phyloP scores from a whole-genome alignment of 441 rosid species.

The Populus trichocarpa region DNA sequence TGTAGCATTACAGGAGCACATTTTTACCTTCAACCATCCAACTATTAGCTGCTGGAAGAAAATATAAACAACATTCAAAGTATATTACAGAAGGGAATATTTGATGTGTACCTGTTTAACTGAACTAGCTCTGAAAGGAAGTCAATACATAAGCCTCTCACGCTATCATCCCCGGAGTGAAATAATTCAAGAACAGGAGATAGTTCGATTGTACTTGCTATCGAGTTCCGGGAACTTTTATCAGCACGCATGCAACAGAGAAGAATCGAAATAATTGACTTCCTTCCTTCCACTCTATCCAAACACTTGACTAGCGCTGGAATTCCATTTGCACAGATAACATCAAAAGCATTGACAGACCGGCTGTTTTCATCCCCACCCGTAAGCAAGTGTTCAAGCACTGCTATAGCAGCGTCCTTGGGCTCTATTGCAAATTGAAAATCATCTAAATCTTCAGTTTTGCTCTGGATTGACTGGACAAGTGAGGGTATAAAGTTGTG shows the following conservation, averaged over 20 bases:
- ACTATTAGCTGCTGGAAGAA: neutral
- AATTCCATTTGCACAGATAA: slow-evolving; percentile 50
- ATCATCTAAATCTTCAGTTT: slow-evolving; percentile 34
- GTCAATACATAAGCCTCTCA: slow-evolving; percentile 49
- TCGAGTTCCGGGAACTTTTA: slow-evolving; percentile 43
- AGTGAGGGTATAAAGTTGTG: slow-evolving; percentile 55
- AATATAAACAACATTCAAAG: neutral
- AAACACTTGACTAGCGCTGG: slow-evolving; percentile 47
- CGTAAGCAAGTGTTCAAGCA: slow-evolving; percentile 60
- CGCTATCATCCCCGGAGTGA: slow-evolving; percentile 52
- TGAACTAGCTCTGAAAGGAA: slow-evolving; percentile 54
- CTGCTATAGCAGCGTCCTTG: slow-evolving; percentile 47
- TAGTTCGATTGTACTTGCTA: slow-evolving; percentile 45
- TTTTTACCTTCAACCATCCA: neutral
- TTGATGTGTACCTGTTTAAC: slow-evolving; percentile 46
- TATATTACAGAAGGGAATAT: neutral
- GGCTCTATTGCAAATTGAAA: slow-evolving; percentile 45
- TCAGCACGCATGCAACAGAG: slow-evolving; percentile 54
- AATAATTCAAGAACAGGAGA: slow-evolving; percentile 54
- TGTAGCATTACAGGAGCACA: neutral
- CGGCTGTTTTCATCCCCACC: slow-evolving; percentile 51
- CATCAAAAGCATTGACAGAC: slow-evolving; percentile 34
- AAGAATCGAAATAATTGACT: slow-evolving; percentile 44
- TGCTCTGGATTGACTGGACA: slow-evolving; percentile 36
- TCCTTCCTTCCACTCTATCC: slow-evolving; percentile 45